These are phyloP conservation scores for Aspergillus cejpii DNA, from an alignment of 2,329 filamentous ascomycete species.

Conservation along the genomic window DNA sequence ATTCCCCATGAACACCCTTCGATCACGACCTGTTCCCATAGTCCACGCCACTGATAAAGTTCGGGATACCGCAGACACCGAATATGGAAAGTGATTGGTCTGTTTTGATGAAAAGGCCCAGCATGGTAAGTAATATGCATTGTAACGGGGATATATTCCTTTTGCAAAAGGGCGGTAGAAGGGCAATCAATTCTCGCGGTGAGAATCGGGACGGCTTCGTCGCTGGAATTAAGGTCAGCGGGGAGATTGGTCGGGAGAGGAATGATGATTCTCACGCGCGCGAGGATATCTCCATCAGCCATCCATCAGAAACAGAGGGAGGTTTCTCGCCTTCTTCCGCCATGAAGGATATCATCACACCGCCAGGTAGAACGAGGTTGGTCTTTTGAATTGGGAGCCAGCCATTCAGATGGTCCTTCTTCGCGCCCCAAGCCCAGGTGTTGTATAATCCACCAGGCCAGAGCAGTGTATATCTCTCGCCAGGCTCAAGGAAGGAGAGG, in stretches of 20 bases:
- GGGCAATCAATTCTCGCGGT: slow-evolving; percentile 1
- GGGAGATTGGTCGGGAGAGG: not conserved
- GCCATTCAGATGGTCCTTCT: not conserved
- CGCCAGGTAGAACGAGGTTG: not conserved
- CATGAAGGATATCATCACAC: not conserved
- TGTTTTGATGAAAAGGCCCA: not conserved
- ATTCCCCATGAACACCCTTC: not conserved
- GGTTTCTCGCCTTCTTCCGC: not conserved
- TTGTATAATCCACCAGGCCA: slow-evolving; percentile 1
- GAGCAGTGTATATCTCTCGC: slow-evolving; percentile 1
- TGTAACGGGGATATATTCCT: not conserved
- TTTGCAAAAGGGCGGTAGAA: not conserved
- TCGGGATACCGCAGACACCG: not conserved
- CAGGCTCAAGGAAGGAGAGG: no score
- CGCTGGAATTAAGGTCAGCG: not conserved
- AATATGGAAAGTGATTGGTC: not conserved
- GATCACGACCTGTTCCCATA: not conserved
- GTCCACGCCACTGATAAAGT: not conserved
- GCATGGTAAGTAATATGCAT: not conserved
- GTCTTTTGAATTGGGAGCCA: not conserved
- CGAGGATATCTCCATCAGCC: not conserved
- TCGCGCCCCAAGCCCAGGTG: not conserved
- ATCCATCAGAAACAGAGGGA: not conserved
- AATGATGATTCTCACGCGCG: not conserved
- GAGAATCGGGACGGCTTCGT: not conserved